phyloP scores from a whole-genome alignment of 2,329 filamentous ascomycete species.

The Hysterium pulicare region DNA sequence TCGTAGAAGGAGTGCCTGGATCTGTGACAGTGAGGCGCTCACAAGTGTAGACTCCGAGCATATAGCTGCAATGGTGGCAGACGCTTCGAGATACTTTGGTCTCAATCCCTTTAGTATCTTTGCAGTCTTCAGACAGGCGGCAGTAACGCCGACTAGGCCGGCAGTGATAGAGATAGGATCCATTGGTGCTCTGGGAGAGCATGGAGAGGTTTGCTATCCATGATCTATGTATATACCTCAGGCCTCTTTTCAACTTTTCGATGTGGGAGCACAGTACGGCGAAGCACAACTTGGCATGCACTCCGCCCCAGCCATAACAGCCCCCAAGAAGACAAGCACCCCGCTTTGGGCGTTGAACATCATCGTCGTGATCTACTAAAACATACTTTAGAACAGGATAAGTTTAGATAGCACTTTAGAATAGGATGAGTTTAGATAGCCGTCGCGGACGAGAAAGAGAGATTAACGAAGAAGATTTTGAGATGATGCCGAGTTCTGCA shows the following conservation, averaged over 20 bases:
- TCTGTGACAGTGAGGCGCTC: conserved; percentile 6
- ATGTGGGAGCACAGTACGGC: no score
- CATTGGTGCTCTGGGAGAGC: conserved; percentile 1
- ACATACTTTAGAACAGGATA: not conserved
- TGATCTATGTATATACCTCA: no score
- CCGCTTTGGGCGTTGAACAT: not conserved
- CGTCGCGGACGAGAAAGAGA: no score
- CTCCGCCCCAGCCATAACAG: not conserved
- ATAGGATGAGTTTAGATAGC: no score
- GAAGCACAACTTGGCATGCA: not conserved
- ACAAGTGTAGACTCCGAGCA: conserved; percentile 9
- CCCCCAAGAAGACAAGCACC: not conserved
- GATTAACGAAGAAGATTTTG: no score
- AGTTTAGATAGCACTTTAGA: no score
- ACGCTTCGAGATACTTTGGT: conserved; percentile 4
- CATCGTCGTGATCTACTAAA: not conserved
- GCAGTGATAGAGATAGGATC: conserved; percentile 5
- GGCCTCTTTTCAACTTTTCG: not conserved
- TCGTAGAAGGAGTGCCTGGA: conserved; percentile 5
- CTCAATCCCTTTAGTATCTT: conserved; percentile 7
- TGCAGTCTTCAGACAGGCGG: conserved; percentile 2
- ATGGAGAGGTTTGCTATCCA: not conserved
- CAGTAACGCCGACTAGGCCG: conserved; percentile 1
- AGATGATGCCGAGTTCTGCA: no score
- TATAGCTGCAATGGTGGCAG: conserved; percentile 7